phyloP scores from a whole-genome alignment of 768 basidiomycete species.

The Collybia mongolica region DNA sequence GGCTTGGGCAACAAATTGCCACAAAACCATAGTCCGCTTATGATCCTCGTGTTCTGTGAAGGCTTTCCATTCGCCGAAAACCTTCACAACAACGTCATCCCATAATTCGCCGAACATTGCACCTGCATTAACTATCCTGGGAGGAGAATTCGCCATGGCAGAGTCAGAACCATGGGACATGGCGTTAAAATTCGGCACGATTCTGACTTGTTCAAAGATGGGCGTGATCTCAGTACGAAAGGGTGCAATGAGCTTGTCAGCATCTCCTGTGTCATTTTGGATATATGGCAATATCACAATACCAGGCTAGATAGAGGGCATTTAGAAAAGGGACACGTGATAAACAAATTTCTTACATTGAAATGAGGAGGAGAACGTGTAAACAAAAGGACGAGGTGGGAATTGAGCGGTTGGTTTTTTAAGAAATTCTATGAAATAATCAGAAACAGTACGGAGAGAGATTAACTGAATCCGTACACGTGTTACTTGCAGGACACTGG shows the following conservation, averaged over 20 bases:
- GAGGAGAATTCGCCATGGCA: constrained; percentile 11
- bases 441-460: neutral
- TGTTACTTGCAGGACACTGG: constrained; percentile 7
- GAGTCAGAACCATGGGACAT: constrained; percentile 16
- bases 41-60: constrained; percentile 17
- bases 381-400: constrained; percentile 5
- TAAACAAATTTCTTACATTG: constrained; percentile 3
- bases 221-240: constrained; percentile 15
- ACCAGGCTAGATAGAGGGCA: constrained; percentile 6
- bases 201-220: constrained; percentile 6
- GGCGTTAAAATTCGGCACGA: constrained; percentile 11
- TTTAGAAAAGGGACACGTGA: neutral
- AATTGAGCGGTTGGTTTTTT: neutral
- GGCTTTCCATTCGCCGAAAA: constrained; percentile 13
- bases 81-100: constrained; percentile 12
- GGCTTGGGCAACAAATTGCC: constrained; percentile 15
- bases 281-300: constrained; percentile 17
- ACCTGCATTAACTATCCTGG: constrained; percentile 12
- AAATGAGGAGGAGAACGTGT: constrained; percentile 8
- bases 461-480: constrained; percentile 2
- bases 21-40: constrained; percentile 12
- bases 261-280: constrained; percentile 7
- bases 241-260: constrained; percentile 14
- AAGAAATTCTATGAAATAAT: neutral
- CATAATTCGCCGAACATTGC: constrained; percentile 18